Conservation (phyloP, 257 asterid genomes). For the Jasminum sambac region DNA sequence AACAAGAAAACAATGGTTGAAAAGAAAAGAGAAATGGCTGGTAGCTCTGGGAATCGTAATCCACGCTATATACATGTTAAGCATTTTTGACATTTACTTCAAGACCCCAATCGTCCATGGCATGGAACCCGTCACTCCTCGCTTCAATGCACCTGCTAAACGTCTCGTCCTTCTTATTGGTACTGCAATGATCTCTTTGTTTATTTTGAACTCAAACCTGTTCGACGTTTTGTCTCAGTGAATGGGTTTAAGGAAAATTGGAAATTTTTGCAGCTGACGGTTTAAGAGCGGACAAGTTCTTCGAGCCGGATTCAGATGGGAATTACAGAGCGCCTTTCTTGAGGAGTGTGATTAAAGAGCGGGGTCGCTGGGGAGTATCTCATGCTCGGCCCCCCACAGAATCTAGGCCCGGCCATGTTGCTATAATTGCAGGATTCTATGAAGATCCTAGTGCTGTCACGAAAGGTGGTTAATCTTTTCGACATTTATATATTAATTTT, state of each 20-base stretch:
- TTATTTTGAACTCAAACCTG: constrained; percentile 28
- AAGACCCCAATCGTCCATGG: constrained; percentile 96
- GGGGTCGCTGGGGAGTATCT: constrained; percentile 99
- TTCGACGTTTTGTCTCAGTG: constrained; percentile 43
- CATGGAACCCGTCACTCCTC: constrained; percentile 84
- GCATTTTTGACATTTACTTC: constrained; percentile 97
- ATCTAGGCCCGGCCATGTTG: constrained; percentile 98
- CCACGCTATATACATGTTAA: constrained; percentile 96
- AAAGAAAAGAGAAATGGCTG: constrained; percentile 75
- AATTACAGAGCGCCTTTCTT: constrained; percentile 84
- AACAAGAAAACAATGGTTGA: constrained; percentile 50
- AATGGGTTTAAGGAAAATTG: background rate
- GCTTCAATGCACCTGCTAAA: constrained; percentile 75
- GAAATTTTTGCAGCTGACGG: constrained; percentile 76
- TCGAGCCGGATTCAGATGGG: constrained; percentile 81
- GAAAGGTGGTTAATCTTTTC: constrained; percentile 56
- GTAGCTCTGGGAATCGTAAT: constrained; percentile 83
- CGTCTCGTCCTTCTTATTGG: constrained; percentile 91
- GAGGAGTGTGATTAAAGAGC: constrained; percentile 81
- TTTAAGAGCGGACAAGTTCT: constrained; percentile 94
- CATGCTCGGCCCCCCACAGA: constrained; percentile 99
- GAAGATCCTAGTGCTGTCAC: constrained; percentile 99
- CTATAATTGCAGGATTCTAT: constrained; percentile 95
- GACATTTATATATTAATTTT: constrained; percentile 17
- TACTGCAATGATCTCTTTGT: constrained; percentile 19